Conservation (phyloP, 768 basidiomycete genomes). For the Lenzites betulinus region DNA sequence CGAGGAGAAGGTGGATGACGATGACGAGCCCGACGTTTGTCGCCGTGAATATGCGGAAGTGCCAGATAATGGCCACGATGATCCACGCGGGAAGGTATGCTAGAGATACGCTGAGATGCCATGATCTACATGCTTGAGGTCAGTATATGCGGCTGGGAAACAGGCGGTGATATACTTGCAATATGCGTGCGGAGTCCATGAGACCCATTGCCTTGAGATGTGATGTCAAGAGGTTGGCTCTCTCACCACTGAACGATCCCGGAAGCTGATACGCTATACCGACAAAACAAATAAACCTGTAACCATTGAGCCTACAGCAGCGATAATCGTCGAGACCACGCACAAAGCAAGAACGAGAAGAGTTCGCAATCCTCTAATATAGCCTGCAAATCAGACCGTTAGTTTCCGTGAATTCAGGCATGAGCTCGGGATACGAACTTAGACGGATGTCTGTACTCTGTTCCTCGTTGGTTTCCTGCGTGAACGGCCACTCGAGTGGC, state of each 20-base stretch:
- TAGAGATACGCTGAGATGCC: slow-evolving; percentile 68
- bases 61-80: slow-evolving; percentile 64
- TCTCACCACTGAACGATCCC: slow-evolving; percentile 66
- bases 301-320: not conserved
- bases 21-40: slow-evolving; percentile 64
- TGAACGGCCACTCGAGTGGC: slow-evolving; percentile 75
- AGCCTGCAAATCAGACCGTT: slow-evolving; percentile 42
- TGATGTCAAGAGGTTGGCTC: slow-evolving; percentile 61
- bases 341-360: slow-evolving; percentile 70
- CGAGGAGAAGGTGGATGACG: slow-evolving; percentile 64
- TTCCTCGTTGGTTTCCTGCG: slow-evolving; percentile 65
- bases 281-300: slow-evolving; percentile 67
- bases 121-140: slow-evolving; percentile 38
- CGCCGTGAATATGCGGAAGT: slow-evolving; percentile 61
- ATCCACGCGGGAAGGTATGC: slow-evolving; percentile 81
- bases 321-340: slow-evolving; percentile 24
- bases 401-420: not conserved
- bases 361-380: slow-evolving; percentile 59
- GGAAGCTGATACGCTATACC: slow-evolving; percentile 81
- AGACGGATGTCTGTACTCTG: slow-evolving; percentile 56
- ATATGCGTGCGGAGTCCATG: slow-evolving; percentile 64
- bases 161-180: slow-evolving; percentile 38
- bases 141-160: not conserved
- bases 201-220: slow-evolving; percentile 85
- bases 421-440: slow-evolving; percentile 41